These are phyloP conservation scores for Blastomyces percursus DNA, from an alignment of 2,329 filamentous ascomycete genomes.

Conservation along the genomic window DNA sequence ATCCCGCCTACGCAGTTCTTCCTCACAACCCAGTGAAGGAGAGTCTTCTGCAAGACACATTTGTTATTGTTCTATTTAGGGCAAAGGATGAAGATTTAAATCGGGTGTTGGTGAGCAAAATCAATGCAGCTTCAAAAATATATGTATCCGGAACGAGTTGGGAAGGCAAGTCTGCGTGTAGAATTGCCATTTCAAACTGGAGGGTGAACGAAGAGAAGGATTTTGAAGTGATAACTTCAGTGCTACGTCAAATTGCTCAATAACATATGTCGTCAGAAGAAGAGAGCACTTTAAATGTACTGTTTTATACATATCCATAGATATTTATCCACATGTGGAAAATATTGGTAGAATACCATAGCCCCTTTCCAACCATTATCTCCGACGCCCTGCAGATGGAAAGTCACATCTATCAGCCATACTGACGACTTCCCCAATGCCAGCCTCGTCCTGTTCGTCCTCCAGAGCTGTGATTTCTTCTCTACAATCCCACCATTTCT, in stretches of 20 bases:
- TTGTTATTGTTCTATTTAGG: constrained; percentile 66
- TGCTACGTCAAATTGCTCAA: constrained; percentile 45
- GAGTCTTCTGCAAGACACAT: constrained; percentile 43
- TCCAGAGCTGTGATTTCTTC: constrained; percentile 87
- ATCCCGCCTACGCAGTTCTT: constrained; percentile 55
- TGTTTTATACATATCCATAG: no score
- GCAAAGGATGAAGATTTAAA: constrained; percentile 58
- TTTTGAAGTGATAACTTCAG: constrained; percentile 50
- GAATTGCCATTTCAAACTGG: constrained; percentile 85
- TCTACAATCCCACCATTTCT: constrained; percentile 97
- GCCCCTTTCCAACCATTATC: constrained; percentile 17
- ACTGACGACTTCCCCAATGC: constrained; percentile 88
- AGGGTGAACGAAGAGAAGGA: constrained; percentile 60
- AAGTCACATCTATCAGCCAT: constrained; percentile 57
- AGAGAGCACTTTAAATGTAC: not conserved
- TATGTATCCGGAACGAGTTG: constrained; percentile 77
- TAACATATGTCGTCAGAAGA: not conserved
- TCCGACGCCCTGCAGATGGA: constrained; percentile 37
- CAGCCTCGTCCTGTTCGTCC: constrained; percentile 90
- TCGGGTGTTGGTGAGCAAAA: constrained; percentile 51
- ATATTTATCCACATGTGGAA: not conserved
- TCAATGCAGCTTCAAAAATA: constrained; percentile 63
- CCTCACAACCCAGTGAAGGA: constrained; percentile 35
- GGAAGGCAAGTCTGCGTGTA: constrained; percentile 59
- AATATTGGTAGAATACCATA: not conserved